A percentile compares a stretch with the other conserved stretches of the same genome.
These are phyloP conservation scores for Streptanthus diversifolius DNA, from an alignment of 345 rosid genomes.

Conservation along the genomic window DNA sequence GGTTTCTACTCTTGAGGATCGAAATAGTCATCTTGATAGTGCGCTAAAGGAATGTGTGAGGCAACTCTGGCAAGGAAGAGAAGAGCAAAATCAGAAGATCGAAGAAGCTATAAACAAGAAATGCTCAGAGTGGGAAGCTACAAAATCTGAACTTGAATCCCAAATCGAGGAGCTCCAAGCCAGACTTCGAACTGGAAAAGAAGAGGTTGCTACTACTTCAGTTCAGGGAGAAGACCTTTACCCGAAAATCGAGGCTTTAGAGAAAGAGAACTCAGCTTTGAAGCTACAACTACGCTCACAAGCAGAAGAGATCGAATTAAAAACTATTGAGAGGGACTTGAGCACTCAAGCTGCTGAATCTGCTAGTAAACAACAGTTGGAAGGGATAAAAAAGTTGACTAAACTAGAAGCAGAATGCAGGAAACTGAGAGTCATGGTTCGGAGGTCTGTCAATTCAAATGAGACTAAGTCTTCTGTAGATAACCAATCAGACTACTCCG, in stretches of 20 bases:
- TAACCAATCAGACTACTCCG: conserved; percentile 68
- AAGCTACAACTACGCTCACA: conserved; percentile 50
- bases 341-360: conserved; percentile 85
- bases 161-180: conserved; percentile 46
- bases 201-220: conserved; percentile 30
- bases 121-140: conserved; percentile 57
- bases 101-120: conserved; percentile 52
- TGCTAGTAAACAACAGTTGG: conserved; percentile 85
- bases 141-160: conserved; percentile 49
- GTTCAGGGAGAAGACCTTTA: conserved; percentile 43
- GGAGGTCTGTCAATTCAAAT: conserved; percentile 51
- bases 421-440: conserved; percentile 52
- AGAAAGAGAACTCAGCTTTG: conserved; percentile 62
- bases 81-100: conserved; percentile 73
- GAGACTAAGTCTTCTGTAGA: conserved; percentile 58
- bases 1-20: conserved; percentile 57
- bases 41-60: conserved; percentile 95
- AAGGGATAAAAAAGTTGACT: conserved; percentile 70
- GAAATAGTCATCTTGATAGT: conserved; percentile 81
- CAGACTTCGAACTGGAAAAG: conserved; percentile 39
- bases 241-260: conserved; percentile 50
- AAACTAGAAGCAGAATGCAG: conserved; percentile 80
- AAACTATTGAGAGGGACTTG: conserved; percentile 74
- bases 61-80: conserved; percentile 84
- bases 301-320: conserved; percentile 53